Conservation (phyloP, 768 basidiomycete genomes). For the Suillus discolor region DNA sequence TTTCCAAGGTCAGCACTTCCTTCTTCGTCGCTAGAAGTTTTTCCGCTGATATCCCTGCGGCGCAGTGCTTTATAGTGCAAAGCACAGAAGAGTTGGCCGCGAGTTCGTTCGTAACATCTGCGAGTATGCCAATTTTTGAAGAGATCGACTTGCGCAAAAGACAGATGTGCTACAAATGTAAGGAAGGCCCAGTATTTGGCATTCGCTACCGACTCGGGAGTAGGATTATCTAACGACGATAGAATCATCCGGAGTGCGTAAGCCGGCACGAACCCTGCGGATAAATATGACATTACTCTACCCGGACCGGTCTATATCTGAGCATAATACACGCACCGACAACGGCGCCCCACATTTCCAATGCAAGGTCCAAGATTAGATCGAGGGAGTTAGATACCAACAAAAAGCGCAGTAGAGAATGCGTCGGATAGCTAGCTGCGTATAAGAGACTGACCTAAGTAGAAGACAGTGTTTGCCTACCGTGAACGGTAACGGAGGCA, state of each 20-base stretch:
- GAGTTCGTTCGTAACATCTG: slow-evolving; percentile 70
- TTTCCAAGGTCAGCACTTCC: slow-evolving; percentile 61
- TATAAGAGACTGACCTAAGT: slow-evolving; percentile 6
- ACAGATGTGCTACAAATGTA: slow-evolving; percentile 63
- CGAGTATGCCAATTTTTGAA: slow-evolving; percentile 68
- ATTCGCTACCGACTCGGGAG: slow-evolving; percentile 39
- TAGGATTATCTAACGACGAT: slow-evolving; percentile 45
- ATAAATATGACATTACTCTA: slow-evolving; percentile 2
- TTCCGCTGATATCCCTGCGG: slow-evolving; percentile 57
- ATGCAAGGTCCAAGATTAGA: slow-evolving; percentile 56
- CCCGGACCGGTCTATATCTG: neutral
- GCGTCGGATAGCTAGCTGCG: slow-evolving; percentile 47
- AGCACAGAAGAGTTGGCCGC: slow-evolving; percentile 71
- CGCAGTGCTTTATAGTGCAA: slow-evolving; percentile 71
- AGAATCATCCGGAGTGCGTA: slow-evolving; percentile 68
- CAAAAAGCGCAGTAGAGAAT: slow-evolving; percentile 63
- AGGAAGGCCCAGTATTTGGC: slow-evolving; percentile 64
- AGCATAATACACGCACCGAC: slow-evolving; percentile 41
- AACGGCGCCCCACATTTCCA: slow-evolving; percentile 64
- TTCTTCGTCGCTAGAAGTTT: slow-evolving; percentile 39
- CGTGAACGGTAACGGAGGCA: slow-evolving; percentile 51
- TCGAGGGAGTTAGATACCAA: slow-evolving; percentile 70
- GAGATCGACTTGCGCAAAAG: slow-evolving; percentile 68
- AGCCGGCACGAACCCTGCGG: slow-evolving; percentile 62
- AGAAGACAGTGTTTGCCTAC: slow-evolving; percentile 30